A percentile compares a stretch with the other conserved stretches of the same genome.
Evolutionary conservation across 2,329 filamentous ascomycete species (phyloP).

Genomic region (Neofusicoccum parvum): DNA sequence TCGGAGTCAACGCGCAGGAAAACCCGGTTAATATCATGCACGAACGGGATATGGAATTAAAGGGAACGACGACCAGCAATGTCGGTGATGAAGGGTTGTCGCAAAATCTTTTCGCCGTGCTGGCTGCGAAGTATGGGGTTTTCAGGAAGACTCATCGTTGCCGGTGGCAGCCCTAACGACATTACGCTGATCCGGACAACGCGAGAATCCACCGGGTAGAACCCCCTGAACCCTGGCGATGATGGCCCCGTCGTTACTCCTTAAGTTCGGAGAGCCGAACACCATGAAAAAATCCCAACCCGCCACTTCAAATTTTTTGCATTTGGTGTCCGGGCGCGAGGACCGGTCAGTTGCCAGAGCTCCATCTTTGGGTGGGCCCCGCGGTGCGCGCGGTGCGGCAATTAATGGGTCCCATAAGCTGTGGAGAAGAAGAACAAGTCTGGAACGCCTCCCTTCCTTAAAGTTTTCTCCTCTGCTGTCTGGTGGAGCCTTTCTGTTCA

Average conservation of each 20-base stretch:
- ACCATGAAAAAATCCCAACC: background rate
- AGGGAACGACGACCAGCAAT: no score
- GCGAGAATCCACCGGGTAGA: no score
- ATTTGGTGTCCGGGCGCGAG: background rate
- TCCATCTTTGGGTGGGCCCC: background rate
- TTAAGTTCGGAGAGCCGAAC: background rate
- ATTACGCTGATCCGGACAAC: background rate
- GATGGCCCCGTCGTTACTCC: background rate
- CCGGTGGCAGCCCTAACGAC: background rate
- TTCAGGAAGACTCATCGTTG: background rate
- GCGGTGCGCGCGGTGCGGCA: background rate
- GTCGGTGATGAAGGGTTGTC: background rate
- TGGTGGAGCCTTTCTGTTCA: background rate
- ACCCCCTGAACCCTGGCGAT: background rate
- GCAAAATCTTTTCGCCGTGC: background rate
- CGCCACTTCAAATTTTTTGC: background rate
- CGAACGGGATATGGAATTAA: no score
- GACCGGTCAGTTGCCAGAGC: background rate
- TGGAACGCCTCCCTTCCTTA: background rate
- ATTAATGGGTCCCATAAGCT: slow-evolving; percentile 2
- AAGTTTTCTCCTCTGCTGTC: background rate
- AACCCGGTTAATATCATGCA: no score
- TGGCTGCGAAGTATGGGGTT: background rate
- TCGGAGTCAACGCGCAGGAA: no score
- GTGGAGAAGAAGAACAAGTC: background rate